Conservation (phyloP, 768 basidiomycete species). For the Daedalea quercina region DNA sequence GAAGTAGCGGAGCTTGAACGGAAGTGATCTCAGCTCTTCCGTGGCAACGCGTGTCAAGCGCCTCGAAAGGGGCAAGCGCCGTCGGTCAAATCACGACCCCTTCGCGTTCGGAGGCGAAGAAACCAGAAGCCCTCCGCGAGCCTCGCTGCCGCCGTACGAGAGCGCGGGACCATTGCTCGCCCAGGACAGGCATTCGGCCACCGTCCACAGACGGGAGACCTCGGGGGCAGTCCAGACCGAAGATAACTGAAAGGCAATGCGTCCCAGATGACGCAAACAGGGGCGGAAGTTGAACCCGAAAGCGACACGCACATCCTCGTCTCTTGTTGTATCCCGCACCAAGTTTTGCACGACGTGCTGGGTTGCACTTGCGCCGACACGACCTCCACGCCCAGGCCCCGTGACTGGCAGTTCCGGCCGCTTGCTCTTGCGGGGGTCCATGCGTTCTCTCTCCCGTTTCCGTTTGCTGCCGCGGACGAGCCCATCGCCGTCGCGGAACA, state of each 20-base stretch:
- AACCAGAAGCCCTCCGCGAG: background rate
- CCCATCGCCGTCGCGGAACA: slow-evolving; percentile 73
- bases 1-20: slow-evolving; percentile 8
- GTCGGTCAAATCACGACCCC: background rate
- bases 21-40: slow-evolving; percentile 11
- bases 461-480: slow-evolving; percentile 74
- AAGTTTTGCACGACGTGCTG: slow-evolving; percentile 95
- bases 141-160: background rate
- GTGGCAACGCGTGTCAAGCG: slow-evolving; percentile 16
- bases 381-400: slow-evolving; percentile 89
- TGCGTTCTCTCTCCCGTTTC: slow-evolving; percentile 81
- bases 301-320: slow-evolving; percentile 81
- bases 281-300: background rate
- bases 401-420: slow-evolving; percentile 89
- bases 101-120: background rate
- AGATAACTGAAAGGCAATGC: slow-evolving; percentile 1
- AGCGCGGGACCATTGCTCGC: background rate
- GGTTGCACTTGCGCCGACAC: slow-evolving; percentile 94
- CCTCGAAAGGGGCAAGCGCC: slow-evolving; percentile 14
- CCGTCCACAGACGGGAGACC: too few species aligned
- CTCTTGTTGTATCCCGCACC: slow-evolving; percentile 84
- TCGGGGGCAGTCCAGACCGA: too few species aligned
- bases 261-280: slow-evolving; percentile 3
- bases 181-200: too few species aligned
- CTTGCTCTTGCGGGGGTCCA: slow-evolving; percentile 87